A percentile compares a stretch with the other conserved stretches of the same genome.
Conservation (phyloP, 163 green algal genomes). For the Smithsoniella earleae region DNA sequence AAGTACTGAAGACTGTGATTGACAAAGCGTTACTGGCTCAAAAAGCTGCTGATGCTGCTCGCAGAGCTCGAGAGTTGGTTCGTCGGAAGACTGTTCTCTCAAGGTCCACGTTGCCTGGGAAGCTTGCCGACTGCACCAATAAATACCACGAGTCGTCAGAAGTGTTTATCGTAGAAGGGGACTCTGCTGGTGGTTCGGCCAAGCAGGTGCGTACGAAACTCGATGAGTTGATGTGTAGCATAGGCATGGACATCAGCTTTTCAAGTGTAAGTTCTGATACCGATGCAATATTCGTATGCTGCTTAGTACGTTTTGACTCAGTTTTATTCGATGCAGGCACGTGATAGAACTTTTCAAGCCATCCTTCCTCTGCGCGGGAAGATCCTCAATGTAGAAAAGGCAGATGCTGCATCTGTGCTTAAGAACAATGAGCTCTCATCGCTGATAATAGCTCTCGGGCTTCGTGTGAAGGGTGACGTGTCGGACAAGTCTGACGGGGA, state of each 20-base stretch:
- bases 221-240: too few species aligned
- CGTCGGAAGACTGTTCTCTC: conserved; percentile 76
- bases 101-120: conserved; percentile 80
- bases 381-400: conserved; percentile 95
- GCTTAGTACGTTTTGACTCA: conserved; percentile 35
- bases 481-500: conserved; percentile 16
- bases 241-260: too few species aligned
- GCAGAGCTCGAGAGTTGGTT: conserved; percentile 80
- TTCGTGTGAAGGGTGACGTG: conserved; percentile 47
- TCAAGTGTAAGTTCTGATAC: too few species aligned
- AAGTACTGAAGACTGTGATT: conserved; percentile 49
- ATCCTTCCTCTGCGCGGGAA: conserved; percentile 94
- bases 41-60: conserved; percentile 74
- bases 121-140: conserved; percentile 92
- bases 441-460: conserved; percentile 86
- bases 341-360: conserved; percentile 51
- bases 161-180: conserved; percentile 97
- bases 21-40: conserved; percentile 52
- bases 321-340: conserved; percentile 24
- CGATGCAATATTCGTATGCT: too few species aligned
- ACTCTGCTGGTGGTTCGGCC: conserved; percentile 89
- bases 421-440: conserved; percentile 92
- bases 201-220: conserved; percentile 91
- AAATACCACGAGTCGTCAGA: conserved; percentile 56
- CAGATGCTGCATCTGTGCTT: conserved; percentile 75